Conservation (phyloP, 2,329 filamentous ascomycete genomes). For the Hypoxylon sp. region DNA sequence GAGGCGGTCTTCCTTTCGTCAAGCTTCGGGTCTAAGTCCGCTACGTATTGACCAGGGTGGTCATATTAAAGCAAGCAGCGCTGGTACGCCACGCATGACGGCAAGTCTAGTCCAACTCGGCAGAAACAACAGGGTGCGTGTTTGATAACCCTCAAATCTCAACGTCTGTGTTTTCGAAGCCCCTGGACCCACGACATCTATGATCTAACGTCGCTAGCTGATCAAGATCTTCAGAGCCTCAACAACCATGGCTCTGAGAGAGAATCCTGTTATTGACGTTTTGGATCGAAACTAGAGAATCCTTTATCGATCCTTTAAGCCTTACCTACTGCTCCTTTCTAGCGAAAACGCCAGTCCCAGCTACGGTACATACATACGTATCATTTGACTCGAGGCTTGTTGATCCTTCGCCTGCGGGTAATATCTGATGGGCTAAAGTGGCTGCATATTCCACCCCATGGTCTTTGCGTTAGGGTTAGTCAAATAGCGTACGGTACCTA, state of each 20-base stretch:
- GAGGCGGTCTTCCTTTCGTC: slow-evolving; percentile 39
- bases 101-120: slow-evolving; percentile 31
- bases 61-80: slow-evolving; percentile 27
- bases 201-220: slow-evolving; percentile 38
- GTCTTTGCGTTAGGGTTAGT: slow-evolving; percentile 15
- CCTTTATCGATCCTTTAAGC: slow-evolving; percentile 37
- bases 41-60: slow-evolving; percentile 26
- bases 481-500: not conserved
- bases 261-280: slow-evolving; percentile 32
- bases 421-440: slow-evolving; percentile 36
- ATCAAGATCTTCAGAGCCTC: slow-evolving; percentile 42
- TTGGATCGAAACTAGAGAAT: slow-evolving; percentile 44
- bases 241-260: slow-evolving; percentile 16
- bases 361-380: slow-evolving; percentile 5
- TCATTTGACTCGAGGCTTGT: slow-evolving; percentile 33
- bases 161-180: slow-evolving; percentile 26
- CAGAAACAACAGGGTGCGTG: slow-evolving; percentile 38
- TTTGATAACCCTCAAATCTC: slow-evolving; percentile 45
- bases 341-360: not conserved
- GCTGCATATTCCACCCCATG: slow-evolving; percentile 24
- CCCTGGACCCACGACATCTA: slow-evolving; percentile 34
- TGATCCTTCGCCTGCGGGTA: slow-evolving; percentile 42
- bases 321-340: slow-evolving; percentile 12
- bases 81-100: slow-evolving; percentile 30
- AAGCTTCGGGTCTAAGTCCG: slow-evolving; percentile 28